Conservation (phyloP, 768 basidiomycete genomes). For the Pleurotus giganteus region DNA sequence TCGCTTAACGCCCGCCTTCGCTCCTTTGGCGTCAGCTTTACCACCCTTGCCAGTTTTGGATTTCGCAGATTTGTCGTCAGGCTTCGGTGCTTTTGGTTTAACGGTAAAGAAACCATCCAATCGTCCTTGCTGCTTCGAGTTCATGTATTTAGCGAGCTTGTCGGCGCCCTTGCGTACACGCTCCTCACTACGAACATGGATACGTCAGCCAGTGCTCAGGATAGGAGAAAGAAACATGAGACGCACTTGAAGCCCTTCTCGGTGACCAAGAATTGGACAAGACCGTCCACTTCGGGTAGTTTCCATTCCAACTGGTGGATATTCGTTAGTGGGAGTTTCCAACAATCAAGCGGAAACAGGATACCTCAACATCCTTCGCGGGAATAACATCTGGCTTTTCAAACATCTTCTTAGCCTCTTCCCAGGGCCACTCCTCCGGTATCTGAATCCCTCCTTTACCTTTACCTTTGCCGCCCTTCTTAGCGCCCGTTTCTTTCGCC, state of each 20-base stretch:
- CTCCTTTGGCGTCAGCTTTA: conserved; percentile 35
- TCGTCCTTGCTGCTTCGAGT: conserved; percentile 92
- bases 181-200: conserved; percentile 68
- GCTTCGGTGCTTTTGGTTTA: conserved; percentile 51
- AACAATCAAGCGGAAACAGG: not conserved
- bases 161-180: conserved; percentile 94
- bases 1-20: conserved; percentile 37
- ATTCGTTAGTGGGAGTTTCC: not conserved
- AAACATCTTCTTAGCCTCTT: conserved; percentile 91
- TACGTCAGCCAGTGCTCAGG: not conserved
- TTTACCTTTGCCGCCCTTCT: conserved; percentile 53
- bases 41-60: conserved; percentile 11
- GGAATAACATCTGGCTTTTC: conserved; percentile 87
- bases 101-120: conserved; percentile 93
- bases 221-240: not conserved
- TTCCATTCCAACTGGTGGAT: conserved; percentile 84
- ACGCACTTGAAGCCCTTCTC: conserved; percentile 97
- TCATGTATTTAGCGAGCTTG: conserved; percentile 83
- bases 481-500: conserved; percentile 24
- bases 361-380: conserved; percentile 81
- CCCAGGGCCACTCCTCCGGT: conserved; percentile 97
- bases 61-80: conserved; percentile 24
- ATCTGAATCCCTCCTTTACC: conserved; percentile 76
- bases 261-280: conserved; percentile 88
- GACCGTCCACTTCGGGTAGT: conserved; percentile 86